A percentile compares a stretch with the other conserved stretches of the same genome.
Conservation (phyloP, 2,329 filamentous ascomycete genomes). For the Calycina marina region DNA sequence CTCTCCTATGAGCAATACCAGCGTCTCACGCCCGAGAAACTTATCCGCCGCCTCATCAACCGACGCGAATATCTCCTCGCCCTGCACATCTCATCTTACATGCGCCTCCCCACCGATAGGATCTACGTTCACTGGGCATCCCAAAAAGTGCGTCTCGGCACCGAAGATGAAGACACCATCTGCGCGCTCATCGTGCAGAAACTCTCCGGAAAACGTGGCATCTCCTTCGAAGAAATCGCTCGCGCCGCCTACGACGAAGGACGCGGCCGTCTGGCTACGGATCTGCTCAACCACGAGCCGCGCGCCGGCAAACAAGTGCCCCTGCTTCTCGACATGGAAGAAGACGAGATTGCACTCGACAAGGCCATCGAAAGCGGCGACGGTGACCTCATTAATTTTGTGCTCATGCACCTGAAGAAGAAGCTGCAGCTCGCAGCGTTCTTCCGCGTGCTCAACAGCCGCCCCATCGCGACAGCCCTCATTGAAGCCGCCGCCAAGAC, state of each 20-base stretch:
- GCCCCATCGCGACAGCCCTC: slow-evolving; percentile 74
- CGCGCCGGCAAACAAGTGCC: slow-evolving; percentile 93
- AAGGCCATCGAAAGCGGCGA: slow-evolving; percentile 95
- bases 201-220: slow-evolving; percentile 73
- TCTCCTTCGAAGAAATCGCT: slow-evolving; percentile 92
- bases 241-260: slow-evolving; percentile 90
- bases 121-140: slow-evolving; percentile 97
- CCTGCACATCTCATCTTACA: slow-evolving; percentile 72
- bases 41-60: slow-evolving; percentile 77
- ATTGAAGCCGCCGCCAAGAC: slow-evolving; percentile 70
- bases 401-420: slow-evolving; percentile 75
- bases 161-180: slow-evolving; percentile 76
- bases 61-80: slow-evolving; percentile 85
- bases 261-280: slow-evolving; percentile 72
- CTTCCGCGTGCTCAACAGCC: slow-evolving; percentile 78
- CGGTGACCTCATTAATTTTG: slow-evolving; percentile 81
- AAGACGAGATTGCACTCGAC: slow-evolving; percentile 86
- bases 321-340: slow-evolving; percentile 83
- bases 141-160: slow-evolving; percentile 75
- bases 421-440: slow-evolving; percentile 83
- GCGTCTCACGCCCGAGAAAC: slow-evolving; percentile 72
- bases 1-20: slow-evolving; percentile 90
- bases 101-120: slow-evolving; percentile 71
- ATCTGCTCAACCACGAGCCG: slow-evolving; percentile 84
- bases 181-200: slow-evolving; percentile 78